phyloP scores from a whole-genome alignment of 164 flowering plant species.

The Tetracentron sinense region DNA sequence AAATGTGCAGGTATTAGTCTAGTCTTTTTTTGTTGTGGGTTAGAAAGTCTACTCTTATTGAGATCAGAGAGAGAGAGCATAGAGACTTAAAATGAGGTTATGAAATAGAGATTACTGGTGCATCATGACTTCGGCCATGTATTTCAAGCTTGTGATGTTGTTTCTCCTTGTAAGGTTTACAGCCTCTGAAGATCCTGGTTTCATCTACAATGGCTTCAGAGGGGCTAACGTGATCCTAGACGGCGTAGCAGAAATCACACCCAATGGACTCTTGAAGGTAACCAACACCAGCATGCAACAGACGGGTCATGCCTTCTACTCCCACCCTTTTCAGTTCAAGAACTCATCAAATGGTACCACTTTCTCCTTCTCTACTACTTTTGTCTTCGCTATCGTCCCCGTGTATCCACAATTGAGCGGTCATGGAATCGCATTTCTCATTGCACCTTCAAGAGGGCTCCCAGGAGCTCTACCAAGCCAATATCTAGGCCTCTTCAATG shows the following conservation, averaged over 20 bases:
- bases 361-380: conserved; percentile 33
- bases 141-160: conserved; percentile 2
- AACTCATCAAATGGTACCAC: conserved; percentile 11
- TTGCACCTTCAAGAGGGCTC: conserved; percentile 17
- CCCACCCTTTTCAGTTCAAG: conserved; percentile 27
- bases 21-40: too few species aligned
- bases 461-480: conserved; percentile 20
- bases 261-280: conserved; percentile 7
- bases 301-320: conserved; percentile 30
- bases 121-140: too few species aligned
- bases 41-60: too few species aligned
- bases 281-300: conserved; percentile 18
- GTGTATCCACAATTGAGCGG: conserved; percentile 24
- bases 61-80: too few species aligned
- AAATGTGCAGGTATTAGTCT: too few species aligned
- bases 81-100: too few species aligned
- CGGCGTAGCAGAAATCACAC: conserved; percentile 3
- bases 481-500: conserved; percentile 30
- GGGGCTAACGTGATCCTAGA: conserved; percentile 1
- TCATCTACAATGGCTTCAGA: conserved; percentile 10
- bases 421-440: conserved; percentile 35
- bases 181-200: conserved; percentile 5
- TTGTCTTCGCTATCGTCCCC: conserved; percentile 29
- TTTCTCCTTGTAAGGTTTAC: not conserved
- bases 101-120: too few species aligned